Base-by-base conservation (phyloP, 2,329 filamentous ascomycete genomes). In the Fusarium sp. region DNA sequence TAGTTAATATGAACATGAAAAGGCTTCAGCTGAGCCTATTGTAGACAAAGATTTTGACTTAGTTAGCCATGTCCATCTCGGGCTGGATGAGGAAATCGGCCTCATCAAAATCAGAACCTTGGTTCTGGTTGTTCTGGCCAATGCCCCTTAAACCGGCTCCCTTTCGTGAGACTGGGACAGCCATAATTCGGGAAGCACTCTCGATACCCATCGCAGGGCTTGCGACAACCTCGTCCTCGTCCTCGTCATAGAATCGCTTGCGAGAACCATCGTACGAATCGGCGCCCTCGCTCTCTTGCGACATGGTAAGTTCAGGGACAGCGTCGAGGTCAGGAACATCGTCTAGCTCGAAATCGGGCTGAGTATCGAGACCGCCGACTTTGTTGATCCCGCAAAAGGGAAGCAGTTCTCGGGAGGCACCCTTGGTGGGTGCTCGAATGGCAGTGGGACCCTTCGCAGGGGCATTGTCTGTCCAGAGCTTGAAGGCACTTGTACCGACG, bases 301-400 rank as follows among this genome's bases (percentile, higher is more conserved):
- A 86, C 75, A 82, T 81, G 22, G 80, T 83, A 46, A 86, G 75
- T 28, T 79, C 78, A 2, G 82, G 82, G 31, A 83, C 65, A 10
- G 77, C 75, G 45, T 81, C 78, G 13, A 77, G 61, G 6, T 70
- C 71, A 3, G 75, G 75, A 5, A 76, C 55, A 13, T 68, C 68
- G 15, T 70, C 58, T 67, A 61, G 35, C 31, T 57, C 53, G 15
- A 71, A 76, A 22, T 79, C 74, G 12, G 85, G 80, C 72, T 92
- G 89, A 26, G 83, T 79, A 28, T 83, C 84, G 38, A 89, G 77
- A 0, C 91, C 91, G 35, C 91, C 91, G 53, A 91, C 82, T 70
- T 88, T 92, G 78, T 92, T 84, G 65, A 95, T 83, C 25, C 91
- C 92, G 73, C 91, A 94, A 73, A 93, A 96, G 1, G 92, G 92